Evolutionary conservation across 2,329 filamentous ascomycete species (phyloP), one percentile per base, ranked within the genome.

Genomic region (Neofusicoccum sp.): DNA sequence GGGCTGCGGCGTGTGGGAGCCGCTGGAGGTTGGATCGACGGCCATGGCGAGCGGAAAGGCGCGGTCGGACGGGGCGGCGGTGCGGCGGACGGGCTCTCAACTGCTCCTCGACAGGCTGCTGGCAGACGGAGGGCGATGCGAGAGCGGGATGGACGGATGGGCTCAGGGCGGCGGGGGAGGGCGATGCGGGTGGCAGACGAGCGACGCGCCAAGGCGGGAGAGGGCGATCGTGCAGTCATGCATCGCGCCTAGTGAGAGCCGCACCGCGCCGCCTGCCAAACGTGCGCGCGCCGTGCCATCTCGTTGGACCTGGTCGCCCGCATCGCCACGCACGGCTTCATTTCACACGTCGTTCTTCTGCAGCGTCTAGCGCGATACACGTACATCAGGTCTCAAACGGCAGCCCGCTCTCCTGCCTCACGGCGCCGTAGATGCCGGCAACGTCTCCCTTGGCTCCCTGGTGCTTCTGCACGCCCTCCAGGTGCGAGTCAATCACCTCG

Each of bases 341-440:
- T 34, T 39, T n/a, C 22, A 22, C 22, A 22, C 22, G 22, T 22
- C 22, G 22, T 22, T 22, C 22, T 22, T 22, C 22, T 22, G 2
- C 22, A 22, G 22, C 22, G 22, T 22, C 22, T 22, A 22, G 22
- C 22, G 22, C 22, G 22, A 22, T 22, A 22, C 22, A 22, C 22
- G 22, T 22, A 22, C 22, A 22, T 56, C 16, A 65, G 60, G 90
- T 92, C 71, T 91, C 89, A 77, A 88, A 96, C 61, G 86, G 83
- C 69, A 97, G 76, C 0, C 92, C 92, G 33, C 85, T 85, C 73
- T 92, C 89, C 77, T 89, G 80, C 70, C 93, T 85, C 61, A 90
- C 87, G 2, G 89, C 89, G 0, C 93, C 93, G 78, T 96, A 96
- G 41, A 97, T 89, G 9, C 85, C 89, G 2, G 91, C 89, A 73